Base-by-base conservation (phyloP, 2,329 filamentous ascomycete genomes). In the Lecanicillium sp. region DNA sequence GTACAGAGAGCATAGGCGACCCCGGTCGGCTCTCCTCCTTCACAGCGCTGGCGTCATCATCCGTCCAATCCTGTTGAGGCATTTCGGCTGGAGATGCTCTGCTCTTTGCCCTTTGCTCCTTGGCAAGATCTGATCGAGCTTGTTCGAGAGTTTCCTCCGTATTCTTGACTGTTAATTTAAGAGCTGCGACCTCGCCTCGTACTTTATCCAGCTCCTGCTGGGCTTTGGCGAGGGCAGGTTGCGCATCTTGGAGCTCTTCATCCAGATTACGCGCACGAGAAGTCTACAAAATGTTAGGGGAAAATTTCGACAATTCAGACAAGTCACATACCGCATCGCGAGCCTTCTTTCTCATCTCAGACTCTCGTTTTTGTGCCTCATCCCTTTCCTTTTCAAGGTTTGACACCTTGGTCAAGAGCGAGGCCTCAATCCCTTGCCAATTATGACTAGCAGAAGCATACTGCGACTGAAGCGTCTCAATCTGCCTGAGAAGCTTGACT, bases 341-440 rank as follows among this genome's bases (percentile, higher is more conserved):
- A 38, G 88, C 84, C 63, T 94, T 96, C 57, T 83, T 86, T 48
- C 92, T 75, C 62, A 94, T 77, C 29, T 96, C 92, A 5, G 78
- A 82, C 62, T 98, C 92, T 42, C 86, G 80, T 48, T 80, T 80
- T 35, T 79, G 71, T 8, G 85, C 77, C 52, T 98, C 92, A 53
- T 96, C 89, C 40, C 86, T 78, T 58, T 98, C 94, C 55, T 84
- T 92, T 58, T 98, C 92, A 9, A 96, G 68, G 35, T 69, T 81
- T 4, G 80, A 73, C 9, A 92, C 73, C 41, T 89, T 78, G 16
- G 85, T 78, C 36, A 90, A 74, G 22, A 98, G 64, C 3, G 85
- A 94, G 9, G 84, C 78, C 59, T 98, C 90, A 45, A 98, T 94
- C 1, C 88, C 86, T 55, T 95, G 89, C 92, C 94, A 98, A 51